Evolutionary conservation across 106 monocot species (phyloP).

Genomic region (Dendrobium chrysotoxum): DNA sequence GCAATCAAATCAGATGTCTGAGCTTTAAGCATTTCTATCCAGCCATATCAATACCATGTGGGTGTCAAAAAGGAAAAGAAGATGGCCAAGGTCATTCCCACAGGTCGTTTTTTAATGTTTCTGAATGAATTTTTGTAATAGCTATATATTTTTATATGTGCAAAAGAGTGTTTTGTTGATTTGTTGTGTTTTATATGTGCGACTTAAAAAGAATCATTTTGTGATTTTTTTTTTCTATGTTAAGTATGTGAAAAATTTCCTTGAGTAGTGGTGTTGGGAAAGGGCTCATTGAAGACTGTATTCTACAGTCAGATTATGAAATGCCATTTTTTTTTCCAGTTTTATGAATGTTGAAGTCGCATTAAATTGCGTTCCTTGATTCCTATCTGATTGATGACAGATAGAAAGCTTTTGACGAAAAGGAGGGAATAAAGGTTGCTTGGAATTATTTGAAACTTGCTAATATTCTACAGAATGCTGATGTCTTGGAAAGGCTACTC

Average conservation of each 20-base stretch:
- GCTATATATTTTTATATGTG: neutral
- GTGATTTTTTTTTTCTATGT: neutral
- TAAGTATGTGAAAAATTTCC: neutral
- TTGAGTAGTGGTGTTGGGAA: slow-evolving; percentile 56
- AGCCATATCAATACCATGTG: no score
- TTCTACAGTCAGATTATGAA: slow-evolving; percentile 13
- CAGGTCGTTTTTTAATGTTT: neutral
- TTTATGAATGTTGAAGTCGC: neutral
- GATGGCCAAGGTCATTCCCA: neutral
- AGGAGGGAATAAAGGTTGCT: slow-evolving; percentile 65
- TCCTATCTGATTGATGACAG: slow-evolving; percentile 11
- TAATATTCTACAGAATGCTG: slow-evolving; percentile 26
- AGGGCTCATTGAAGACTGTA: slow-evolving; percentile 75
- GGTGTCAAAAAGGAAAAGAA: no score
- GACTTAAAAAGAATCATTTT: neutral
- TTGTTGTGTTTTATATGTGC: neutral
- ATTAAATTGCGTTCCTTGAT: neutral
- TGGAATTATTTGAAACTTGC: slow-evolving; percentile 62
- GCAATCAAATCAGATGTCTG: no score
- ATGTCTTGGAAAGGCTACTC: slow-evolving; percentile 51
- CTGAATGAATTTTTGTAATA: neutral
- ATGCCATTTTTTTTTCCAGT: neutral
- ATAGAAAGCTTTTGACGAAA: slow-evolving; percentile 61
- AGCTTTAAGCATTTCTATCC: no score
- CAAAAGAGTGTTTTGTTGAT: neutral